Base-by-base conservation (phyloP, 352 stramenopile species). In the Paralagenidium karlingii region DNA sequence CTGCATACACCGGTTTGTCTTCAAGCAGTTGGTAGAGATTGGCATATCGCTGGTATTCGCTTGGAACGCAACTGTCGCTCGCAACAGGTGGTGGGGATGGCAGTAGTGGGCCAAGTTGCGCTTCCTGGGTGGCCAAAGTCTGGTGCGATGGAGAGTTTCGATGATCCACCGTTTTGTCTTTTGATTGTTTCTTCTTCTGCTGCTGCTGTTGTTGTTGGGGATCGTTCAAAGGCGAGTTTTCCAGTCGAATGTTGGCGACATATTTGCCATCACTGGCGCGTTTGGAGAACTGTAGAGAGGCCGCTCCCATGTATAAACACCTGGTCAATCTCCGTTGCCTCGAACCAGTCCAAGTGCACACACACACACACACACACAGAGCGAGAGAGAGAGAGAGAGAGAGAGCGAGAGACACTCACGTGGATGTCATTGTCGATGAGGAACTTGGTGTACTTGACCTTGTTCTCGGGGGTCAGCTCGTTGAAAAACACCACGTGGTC, bases 361-460 rank as follows among this genome's bases (percentile, higher is more conserved):
- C n/a, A n/a, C n/a, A n/a, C n/a, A n/a, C n/a, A n/a, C n/a, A n/a
- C n/a, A n/a, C n/a, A n/a, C n/a, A n/a, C 2, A 4, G n/a, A 24
- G 9, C 18, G 32, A 18, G 9, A 18, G 32, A 15, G 25, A 19
- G 3, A 5, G 11, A 10, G 11, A 0, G 15, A 6, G 20, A 24
- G n/a, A 16, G 5, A 2, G 30, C 12, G 2, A 5, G 5, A 3
- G 1, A 39, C 6, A 8, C 36, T 16, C 27, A 82, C 73, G 55
- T 79, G 58, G 9, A 82, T 55, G 20, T 81, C 45, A 41, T 80
- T 58, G 25, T 82, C 67, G 1, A 87, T 46, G 25, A 87, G 49
- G 19, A 87, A 82, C 12, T 62, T 66, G 11, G 73, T 75, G 57
- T 87, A 87, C 15, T 71, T 58, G 24, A 69, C 61, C 43, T 64